phyloP scores from a whole-genome alignment of 164 flowering plant species.

The Buxus sempervirens region DNA sequence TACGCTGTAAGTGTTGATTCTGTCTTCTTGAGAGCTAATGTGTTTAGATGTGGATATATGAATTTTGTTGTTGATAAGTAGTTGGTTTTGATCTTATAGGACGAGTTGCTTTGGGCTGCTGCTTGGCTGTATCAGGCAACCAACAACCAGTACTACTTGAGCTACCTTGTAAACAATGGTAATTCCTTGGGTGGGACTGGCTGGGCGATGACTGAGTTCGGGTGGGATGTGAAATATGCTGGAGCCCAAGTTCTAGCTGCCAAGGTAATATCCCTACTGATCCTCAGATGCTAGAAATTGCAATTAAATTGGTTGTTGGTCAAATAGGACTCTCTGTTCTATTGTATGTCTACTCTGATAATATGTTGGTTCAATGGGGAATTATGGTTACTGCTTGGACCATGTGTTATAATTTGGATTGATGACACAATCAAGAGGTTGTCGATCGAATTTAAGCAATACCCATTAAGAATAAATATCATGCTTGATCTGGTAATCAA shows the following conservation, averaged over 20 bases:
- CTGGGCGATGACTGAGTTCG: constrained; percentile 90
- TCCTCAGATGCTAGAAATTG: not conserved
- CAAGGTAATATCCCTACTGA: constrained; percentile 41
- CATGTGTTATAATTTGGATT: no score
- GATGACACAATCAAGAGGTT: no score
- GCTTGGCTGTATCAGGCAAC: constrained; percentile 88
- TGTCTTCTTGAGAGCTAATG: no score
- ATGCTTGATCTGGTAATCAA: no score
- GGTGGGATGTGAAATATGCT: constrained; percentile 96
- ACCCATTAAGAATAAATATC: no score
- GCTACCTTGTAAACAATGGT: constrained; percentile 64
- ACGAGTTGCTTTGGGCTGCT: constrained; percentile 93
- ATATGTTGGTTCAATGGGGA: not conserved
- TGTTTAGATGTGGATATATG: no score
- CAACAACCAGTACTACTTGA: constrained; percentile 54
- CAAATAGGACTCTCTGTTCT: not conserved
- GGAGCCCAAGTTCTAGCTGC: constrained; percentile 91
- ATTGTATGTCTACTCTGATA: no score
- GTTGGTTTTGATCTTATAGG: constrained; percentile 35
- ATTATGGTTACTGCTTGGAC: no score
- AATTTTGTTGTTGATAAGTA: no score
- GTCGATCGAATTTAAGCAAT: no score
- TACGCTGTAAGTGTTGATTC: constrained; percentile 40
- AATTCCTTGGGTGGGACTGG: constrained; percentile 90
- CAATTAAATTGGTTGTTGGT: not conserved